Percentiles rank a stretch among this genome's conserved stretches.
Evolutionary conservation across 352 stramenopile genomes (phyloP).

Genomic region (Phytopythium aichiense): DNA sequence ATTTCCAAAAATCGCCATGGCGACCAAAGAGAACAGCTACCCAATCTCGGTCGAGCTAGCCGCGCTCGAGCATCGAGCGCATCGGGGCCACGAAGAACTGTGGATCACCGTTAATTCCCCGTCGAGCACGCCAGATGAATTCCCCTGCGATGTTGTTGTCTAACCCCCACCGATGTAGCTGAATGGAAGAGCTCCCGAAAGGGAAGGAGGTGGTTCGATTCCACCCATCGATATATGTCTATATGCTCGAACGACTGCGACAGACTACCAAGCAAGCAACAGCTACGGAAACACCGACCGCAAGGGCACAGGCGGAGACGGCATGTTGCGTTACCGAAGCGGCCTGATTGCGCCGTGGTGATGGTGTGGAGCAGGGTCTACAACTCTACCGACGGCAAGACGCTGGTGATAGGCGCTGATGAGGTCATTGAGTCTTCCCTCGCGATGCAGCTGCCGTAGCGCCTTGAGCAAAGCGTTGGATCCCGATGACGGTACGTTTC

Average conservation of each 20-base stretch:
- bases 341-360: neutral
- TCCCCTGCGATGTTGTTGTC: constrained; percentile 3
- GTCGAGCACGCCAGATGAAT: constrained; percentile 6
- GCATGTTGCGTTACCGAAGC: neutral
- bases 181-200: constrained; percentile 8
- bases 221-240: constrained; percentile 4
- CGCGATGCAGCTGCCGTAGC: constrained; percentile 7
- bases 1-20: too few relatives aligned
- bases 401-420: constrained; percentile 2
- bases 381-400: neutral
- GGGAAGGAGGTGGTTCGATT: constrained; percentile 6
- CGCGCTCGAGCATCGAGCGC: too few relatives aligned
- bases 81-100: constrained; percentile 8
- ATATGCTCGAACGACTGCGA: neutral
- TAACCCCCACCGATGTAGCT: constrained; percentile 7
- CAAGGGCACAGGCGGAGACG: too few relatives aligned
- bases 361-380: neutral
- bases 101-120: constrained; percentile 3
- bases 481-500: neutral
- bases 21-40: too few relatives aligned
- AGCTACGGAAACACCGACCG: neutral
- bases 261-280: neutral
- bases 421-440: constrained; percentile 2
- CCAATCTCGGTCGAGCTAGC: too few relatives aligned
- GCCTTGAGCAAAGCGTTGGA: constrained; percentile 5